Percentiles rank a stretch among this genome's conserved stretches.
Evolutionary conservation across 352 stramenopile species (phyloP).

Genomic region (Pythium folliculosum): DNA sequence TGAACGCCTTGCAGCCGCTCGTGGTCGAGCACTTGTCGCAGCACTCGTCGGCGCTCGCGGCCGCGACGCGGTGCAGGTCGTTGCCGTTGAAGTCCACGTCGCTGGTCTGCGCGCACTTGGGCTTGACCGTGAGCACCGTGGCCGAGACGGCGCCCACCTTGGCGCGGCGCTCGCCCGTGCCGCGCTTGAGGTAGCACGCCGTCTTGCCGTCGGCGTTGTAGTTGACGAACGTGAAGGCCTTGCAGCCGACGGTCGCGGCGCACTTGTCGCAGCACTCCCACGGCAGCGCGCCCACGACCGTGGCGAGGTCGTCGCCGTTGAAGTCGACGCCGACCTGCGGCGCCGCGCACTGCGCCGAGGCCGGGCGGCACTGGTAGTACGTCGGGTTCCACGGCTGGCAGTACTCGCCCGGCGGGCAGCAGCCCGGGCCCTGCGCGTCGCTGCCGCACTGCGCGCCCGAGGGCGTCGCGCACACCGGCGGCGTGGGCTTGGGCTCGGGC

Average conservation of each 20-base stretch:
- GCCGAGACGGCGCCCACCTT: constrained; percentile 5
- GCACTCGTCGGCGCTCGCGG: constrained; percentile 35
- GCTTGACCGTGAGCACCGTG: constrained; percentile 17
- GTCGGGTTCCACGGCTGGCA: constrained; percentile 49
- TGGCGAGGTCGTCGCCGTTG: constrained; percentile 32
- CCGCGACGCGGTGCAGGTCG: constrained; percentile 40
- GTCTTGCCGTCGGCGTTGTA: constrained; percentile 30
- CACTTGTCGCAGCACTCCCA: constrained; percentile 42
- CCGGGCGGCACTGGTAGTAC: constrained; percentile 54
- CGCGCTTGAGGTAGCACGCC: constrained; percentile 50
- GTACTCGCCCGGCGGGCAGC: constrained; percentile 44
- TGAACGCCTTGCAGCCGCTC: constrained; percentile 45
- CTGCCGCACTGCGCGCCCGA: constrained; percentile 23
- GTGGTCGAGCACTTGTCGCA: constrained; percentile 42
- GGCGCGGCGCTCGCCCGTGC: constrained; percentile 26
- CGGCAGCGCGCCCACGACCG: constrained; percentile 35
- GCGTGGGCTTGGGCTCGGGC: neutral
- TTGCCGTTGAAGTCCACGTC: constrained; percentile 41
- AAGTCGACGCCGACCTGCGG: constrained; percentile 24
- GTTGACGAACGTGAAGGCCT: constrained; percentile 35
- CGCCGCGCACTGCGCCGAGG: constrained; percentile 25
- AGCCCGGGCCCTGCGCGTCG: constrained; percentile 9
- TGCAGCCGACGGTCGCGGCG: constrained; percentile 30
- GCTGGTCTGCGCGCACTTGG: constrained; percentile 39
- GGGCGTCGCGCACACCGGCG: constrained; percentile 6